Percentiles rank a stretch among this genome's conserved stretches.
Evolutionary conservation across 176 grass and related monocot genomes (phyloP).

Genomic region (Paspalum vaginatum): DNA sequence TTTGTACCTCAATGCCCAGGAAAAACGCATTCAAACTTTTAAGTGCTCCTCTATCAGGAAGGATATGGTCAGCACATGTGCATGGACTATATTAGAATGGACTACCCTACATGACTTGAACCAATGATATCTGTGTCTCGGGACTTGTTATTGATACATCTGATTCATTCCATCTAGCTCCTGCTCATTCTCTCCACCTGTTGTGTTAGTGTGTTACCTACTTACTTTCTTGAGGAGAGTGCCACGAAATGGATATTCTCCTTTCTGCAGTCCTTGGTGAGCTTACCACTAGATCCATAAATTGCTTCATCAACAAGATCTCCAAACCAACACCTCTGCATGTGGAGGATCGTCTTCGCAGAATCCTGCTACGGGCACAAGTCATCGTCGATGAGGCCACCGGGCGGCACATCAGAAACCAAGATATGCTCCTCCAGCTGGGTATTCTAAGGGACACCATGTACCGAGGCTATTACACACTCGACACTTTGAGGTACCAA

Average conservation of each 20-base stretch:
- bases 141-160: no score
- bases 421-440: background rate
- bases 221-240: background rate
- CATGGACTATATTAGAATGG: no score
- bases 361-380: background rate
- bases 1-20: no score
- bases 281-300: background rate
- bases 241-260: background rate
- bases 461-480: background rate
- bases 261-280: background rate
- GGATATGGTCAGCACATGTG: no score
- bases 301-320: background rate
- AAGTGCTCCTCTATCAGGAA: no score
- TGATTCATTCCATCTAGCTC: no score
- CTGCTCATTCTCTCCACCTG: no score
- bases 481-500: background rate
- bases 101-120: no score
- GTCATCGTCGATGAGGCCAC: background rate
- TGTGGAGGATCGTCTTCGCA: background rate
- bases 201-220: no score
- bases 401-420: background rate
- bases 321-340: background rate
- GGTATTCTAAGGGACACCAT: background rate
- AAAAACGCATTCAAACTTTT: no score
- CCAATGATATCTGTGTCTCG: no score